A percentile compares a stretch with the other conserved stretches of the same genome.
Conservation (phyloP, 306 rosid species). For the Hippophae tibetana region DNA sequence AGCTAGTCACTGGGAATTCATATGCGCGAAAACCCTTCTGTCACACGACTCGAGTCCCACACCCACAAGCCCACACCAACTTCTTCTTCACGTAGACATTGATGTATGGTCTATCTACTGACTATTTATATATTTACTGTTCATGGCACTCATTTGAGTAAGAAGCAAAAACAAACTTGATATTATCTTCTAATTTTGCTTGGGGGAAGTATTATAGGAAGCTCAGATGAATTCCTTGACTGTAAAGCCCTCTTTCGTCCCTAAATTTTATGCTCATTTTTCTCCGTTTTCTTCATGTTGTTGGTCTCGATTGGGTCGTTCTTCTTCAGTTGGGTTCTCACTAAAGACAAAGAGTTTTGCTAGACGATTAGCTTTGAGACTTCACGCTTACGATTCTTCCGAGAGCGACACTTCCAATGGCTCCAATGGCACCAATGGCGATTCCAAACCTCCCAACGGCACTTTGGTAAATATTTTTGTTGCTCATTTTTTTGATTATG, state of each 20-base stretch:
- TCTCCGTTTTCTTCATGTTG: slow-evolving; percentile 2
- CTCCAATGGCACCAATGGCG: slow-evolving; percentile 19
- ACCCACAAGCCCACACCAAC: too few species aligned
- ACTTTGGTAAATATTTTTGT: slow-evolving; percentile 20
- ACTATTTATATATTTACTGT: too few species aligned
- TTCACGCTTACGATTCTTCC: slow-evolving; percentile 37
- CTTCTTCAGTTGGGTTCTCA: slow-evolving; percentile 24
- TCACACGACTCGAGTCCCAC: too few species aligned
- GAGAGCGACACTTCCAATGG: slow-evolving; percentile 19
- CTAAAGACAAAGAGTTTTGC: slow-evolving; percentile 16
- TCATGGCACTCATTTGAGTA: too few species aligned
- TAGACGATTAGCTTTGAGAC: slow-evolving; percentile 19
- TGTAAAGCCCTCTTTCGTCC: slow-evolving; percentile 26
- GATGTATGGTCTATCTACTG: too few species aligned
- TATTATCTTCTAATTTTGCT: background rate
- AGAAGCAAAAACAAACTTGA: too few species aligned
- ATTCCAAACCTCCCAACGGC: slow-evolving; percentile 43
- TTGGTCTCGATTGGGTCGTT: slow-evolving; percentile 13
- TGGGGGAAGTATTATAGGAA: background rate
- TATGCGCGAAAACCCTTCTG: too few species aligned
- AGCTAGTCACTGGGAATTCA: too few species aligned
- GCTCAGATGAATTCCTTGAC: slow-evolving; percentile 36
- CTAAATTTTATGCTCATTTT: slow-evolving; percentile 14
- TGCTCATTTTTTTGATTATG: background rate
- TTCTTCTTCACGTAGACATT: too few species aligned